Base-by-base conservation (phyloP, 2,329 filamentous ascomycete species). In the Sporothrix mexicana region DNA sequence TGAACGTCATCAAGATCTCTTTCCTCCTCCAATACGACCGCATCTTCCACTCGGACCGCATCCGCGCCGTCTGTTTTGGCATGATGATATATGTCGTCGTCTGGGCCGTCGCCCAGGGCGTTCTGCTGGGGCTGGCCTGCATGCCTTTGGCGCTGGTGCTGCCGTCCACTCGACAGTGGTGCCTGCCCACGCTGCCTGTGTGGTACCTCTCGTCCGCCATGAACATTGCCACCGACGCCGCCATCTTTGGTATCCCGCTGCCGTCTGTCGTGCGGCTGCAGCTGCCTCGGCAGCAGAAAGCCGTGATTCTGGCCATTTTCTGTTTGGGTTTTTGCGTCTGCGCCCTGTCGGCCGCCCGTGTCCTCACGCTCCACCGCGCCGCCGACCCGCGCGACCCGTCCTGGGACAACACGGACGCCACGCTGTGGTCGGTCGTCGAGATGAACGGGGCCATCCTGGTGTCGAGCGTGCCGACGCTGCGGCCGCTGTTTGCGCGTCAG, bases 1-100 rank as follows among this genome's bases (percentile, higher is more conserved):
- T 79, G 75, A 79, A 80, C 69, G 75, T 80, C 17, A 77, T 79
- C 69, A 81, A 81, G 59, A 74, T 80, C 0, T 78, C 77, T 7
- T 79, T 81, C 69, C 74, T 80, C n/a, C 74, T 80, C 66, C 79
- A 80, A 69, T 81, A 80, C 72, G 77, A 78, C 66, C 78, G 79
- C 45, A 79, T 81, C 62, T 81, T 81, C 67, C 74, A 77, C 17
- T 73, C 74, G 13, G 55, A 55, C 2, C 41, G 45, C 0, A 72
- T 79, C 7, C 77, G 77, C n/a, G 73, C 71, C 64, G 70, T 79
- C 49, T 80, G 79, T 13, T 55, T 55, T 3, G 5, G 53, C 12
- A 55, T 55, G 53, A 55, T 55, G 53, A 20, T 55, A 6, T 25
- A 23, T 25, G 53, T 55, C 5, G 53, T 55, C n/a, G 53, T 55